Evolutionary conservation across 2,329 filamentous ascomycete species (phyloP), one percentile per base, ranked within the genome.

Genomic region (Paecilomyces formosus): DNA sequence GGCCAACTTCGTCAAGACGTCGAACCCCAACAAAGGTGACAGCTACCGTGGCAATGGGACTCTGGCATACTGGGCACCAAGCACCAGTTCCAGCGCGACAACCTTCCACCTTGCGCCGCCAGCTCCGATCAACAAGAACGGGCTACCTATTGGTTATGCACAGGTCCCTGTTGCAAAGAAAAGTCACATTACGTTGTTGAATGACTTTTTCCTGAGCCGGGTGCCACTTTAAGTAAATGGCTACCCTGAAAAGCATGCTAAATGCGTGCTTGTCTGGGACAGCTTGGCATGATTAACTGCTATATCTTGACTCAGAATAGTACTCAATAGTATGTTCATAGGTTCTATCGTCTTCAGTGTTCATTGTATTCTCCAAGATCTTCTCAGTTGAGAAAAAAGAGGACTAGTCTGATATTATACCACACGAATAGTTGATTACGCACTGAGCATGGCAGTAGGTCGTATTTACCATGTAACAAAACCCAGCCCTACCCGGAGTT

Each of bases 1-100:
- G 60, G 68, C 64, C 26, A 70, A 70, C 55, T 74, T 74, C 55
- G 69, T 66, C 35, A 61, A 59, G 54, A 70, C 62, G 13, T 71
- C 70, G 1, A 62, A 66, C 33, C 71, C 72, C 62, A 75, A 59
- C 35, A 39, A 13, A 18, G 35, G 35, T n/a, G 35, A 13, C 15
- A 39, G 35, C 35, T 39, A 39, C 35, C 35, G 35, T 6, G 35
- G 35, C 13, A 39, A 39, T 39, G 13, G 35, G 12, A 39, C 35
- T 39, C 35, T 39, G 12, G 35, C 35, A n/a, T 39, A 39, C 35
- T 39, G 35, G 35, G 12, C 11, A 3, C 35, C 35, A 39, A 39
- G 35, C 35, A 39, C 12, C 13, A 39, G 35, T n/a, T 39, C 35
- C 35, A 39, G 12, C 35, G 35, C 35, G 35, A 39, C 35, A 18